Evolutionary conservation across 306 rosid genomes (phyloP).

Genomic region (Rosa multiflora): DNA sequence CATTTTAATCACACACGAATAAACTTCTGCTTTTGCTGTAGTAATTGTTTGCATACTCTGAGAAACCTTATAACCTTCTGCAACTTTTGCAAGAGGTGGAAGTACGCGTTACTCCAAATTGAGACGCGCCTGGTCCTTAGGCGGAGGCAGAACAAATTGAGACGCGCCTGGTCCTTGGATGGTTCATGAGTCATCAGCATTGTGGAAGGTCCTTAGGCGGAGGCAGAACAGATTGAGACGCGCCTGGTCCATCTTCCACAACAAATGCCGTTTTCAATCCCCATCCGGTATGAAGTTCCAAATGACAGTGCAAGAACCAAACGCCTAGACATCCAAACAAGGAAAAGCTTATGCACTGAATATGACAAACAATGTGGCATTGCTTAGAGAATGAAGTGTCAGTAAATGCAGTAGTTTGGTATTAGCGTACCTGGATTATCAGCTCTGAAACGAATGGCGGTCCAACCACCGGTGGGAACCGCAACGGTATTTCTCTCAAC

Average conservation of each 20-base stretch:
- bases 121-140: too few relatives aligned
- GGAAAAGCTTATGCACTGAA: not conserved
- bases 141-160: too few relatives aligned
- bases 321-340: constrained; percentile 45
- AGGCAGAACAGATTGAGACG: constrained; percentile 57
- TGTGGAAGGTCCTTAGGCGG: constrained; percentile 78
- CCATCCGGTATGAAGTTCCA: constrained; percentile 83
- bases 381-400: not conserved
- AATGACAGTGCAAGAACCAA: constrained; percentile 86
- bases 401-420: not conserved
- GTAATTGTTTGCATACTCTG: constrained; percentile 11
- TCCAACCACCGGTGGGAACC: constrained; percentile 87
- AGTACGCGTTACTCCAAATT: constrained; percentile 21
- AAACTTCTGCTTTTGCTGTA: constrained; percentile 17
- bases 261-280: constrained; percentile 79
- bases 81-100: constrained; percentile 41
- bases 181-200: constrained; percentile 52
- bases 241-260: constrained; percentile 67
- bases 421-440: constrained; percentile 65
- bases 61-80: constrained; percentile 33
- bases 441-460: constrained; percentile 68
- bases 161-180: not conserved
- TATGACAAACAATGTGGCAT: not conserved
- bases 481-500: constrained; percentile 76
- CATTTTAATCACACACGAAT: constrained; percentile 15